Percentiles rank a stretch among this genome's conserved stretches.
Conservation (phyloP, 73 alveolate species). For the Paramecium biaurelia region DNA sequence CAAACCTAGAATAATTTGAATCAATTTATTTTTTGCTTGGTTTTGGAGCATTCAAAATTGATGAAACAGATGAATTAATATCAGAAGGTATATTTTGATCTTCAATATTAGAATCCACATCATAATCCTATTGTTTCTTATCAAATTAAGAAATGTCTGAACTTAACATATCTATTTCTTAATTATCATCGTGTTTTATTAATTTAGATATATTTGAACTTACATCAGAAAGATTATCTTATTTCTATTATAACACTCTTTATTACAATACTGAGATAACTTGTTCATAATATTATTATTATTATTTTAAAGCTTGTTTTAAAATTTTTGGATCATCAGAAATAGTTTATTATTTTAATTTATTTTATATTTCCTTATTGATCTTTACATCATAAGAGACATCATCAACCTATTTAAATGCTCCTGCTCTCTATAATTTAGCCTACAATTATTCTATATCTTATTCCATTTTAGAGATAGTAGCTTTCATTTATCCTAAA, state of each 20-base stretch:
- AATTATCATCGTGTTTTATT: not conserved
- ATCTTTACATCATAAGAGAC: not conserved
- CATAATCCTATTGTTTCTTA: not conserved
- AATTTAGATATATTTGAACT: not conserved
- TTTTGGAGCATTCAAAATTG: constrained; percentile 13
- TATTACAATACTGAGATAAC: not conserved
- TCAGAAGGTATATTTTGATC: constrained; percentile 6
- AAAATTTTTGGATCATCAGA: not conserved
- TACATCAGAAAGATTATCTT: not conserved
- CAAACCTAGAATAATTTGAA: not conserved
- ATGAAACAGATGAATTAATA: constrained; percentile 34
- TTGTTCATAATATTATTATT: not conserved
- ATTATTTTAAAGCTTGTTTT: not conserved
- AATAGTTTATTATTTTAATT: not conserved
- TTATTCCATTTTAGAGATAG: not conserved
- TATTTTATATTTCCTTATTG: not conserved
- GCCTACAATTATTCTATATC: not conserved
- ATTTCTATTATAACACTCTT: not conserved
- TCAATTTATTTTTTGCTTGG: constrained; percentile 13
- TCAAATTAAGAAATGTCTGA: constrained; percentile 18
- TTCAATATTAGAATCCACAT: not conserved
- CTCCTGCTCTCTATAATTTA: not conserved
- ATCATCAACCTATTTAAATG: not conserved
- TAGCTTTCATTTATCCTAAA: not conserved
- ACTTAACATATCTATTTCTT: not conserved